phyloP scores from a whole-genome alignment of 1,284 basidiomycete genomes.

The Coniferiporia weirii region DNA sequence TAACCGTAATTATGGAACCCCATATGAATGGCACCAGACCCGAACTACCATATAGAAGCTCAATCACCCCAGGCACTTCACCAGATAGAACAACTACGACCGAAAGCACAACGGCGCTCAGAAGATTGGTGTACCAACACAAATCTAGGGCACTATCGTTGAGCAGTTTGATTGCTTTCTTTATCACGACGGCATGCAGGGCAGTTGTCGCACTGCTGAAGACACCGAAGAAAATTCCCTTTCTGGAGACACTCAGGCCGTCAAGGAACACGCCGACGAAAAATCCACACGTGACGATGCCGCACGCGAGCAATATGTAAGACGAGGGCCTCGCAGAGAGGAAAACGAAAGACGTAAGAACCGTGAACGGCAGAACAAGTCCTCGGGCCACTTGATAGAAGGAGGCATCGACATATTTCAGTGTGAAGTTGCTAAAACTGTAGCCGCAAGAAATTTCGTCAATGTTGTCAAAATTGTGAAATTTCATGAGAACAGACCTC shows the following conservation, averaged over 20 bases:
- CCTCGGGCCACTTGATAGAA: conserved; percentile 91
- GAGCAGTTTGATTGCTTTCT: conserved; percentile 69
- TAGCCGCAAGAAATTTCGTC: background rate
- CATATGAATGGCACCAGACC: conserved; percentile 58
- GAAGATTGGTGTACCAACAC: conserved; percentile 80
- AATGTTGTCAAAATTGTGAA: background rate
- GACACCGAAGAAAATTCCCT: conserved; percentile 73
- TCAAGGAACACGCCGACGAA: conserved; percentile 82
- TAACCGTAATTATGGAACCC: conserved; percentile 72
- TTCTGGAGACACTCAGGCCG: conserved; percentile 49
- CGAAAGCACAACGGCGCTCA: conserved; percentile 60
- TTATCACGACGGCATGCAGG: conserved; percentile 82
- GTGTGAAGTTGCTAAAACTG: conserved; percentile 85
- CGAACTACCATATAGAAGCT: conserved; percentile 48
- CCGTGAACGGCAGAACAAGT: conserved; percentile 82
- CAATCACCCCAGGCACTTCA: conserved; percentile 56
- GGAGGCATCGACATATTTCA: conserved; percentile 88
- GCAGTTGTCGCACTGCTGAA: conserved; percentile 75
- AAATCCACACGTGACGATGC: conserved; percentile 76
- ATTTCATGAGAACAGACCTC: conserved; percentile 42
- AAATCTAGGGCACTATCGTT: conserved; percentile 73
- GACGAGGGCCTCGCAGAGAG: conserved; percentile 70
- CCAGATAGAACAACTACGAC: conserved; percentile 68
- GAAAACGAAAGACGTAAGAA: conserved; percentile 68
- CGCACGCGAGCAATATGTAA: conserved; percentile 64